Conservation (phyloP, 306 rosid genomes). For the Citrullus mucosospermus region DNA sequence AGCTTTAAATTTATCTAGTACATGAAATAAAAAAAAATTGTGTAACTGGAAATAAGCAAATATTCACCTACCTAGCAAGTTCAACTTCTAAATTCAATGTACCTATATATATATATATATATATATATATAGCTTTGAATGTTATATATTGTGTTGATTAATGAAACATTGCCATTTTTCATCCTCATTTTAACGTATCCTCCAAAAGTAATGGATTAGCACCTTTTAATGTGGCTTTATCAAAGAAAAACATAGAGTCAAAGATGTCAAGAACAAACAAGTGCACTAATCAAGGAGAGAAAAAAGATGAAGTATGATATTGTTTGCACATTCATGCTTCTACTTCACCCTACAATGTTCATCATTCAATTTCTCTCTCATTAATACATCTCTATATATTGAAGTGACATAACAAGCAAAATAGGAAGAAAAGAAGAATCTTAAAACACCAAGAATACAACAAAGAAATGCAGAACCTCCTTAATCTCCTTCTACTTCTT, state of each 20-base stretch:
- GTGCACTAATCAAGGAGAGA: slow-evolving; percentile 3
- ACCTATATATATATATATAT: no score
- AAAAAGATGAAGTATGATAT: not conserved
- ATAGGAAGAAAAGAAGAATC: not conserved
- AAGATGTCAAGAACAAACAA: slow-evolving; percentile 11
- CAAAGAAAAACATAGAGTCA: slow-evolving; percentile 14
- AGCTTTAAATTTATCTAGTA: no score
- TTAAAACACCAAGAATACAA: not conserved
- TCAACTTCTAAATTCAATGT: not conserved
- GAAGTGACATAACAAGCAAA: not conserved
- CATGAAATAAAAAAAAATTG: no score
- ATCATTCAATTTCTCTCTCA: slow-evolving; percentile 11
- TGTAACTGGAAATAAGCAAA: not conserved
- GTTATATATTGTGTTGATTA: no score
- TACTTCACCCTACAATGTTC: slow-evolving; percentile 9
- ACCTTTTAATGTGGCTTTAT: not conserved
- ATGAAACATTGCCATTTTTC: no score
- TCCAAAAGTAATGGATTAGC: not conserved
- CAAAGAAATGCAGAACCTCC: slow-evolving; percentile 16
- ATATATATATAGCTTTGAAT: no score
- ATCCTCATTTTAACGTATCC: not conserved
- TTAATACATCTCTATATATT: not conserved
- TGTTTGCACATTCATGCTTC: slow-evolving; percentile 20
- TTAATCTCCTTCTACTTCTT: not conserved
- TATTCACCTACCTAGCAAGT: not conserved